These are phyloP conservation scores for Gastrodia elata DNA, from an alignment of 106 monocot species.

Conservation along the genomic window DNA sequence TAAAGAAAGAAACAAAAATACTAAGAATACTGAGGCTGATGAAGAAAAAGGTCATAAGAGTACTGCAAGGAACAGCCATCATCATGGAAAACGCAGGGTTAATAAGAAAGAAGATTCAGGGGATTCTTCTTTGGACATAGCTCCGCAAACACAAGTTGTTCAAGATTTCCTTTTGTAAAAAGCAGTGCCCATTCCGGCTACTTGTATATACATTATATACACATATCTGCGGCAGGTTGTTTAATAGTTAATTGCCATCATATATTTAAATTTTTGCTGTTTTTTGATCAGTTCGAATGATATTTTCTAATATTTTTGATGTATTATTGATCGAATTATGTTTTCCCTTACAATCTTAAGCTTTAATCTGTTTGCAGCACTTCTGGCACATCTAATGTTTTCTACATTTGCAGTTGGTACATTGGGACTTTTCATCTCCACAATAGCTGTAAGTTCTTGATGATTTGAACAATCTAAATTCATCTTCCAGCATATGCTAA, in stretches of 20 bases:
- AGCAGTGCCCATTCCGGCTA: background rate
- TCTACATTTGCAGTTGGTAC: background rate
- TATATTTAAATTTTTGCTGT: background rate
- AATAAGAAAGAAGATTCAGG: slow-evolving; percentile 39
- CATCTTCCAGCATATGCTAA: too few species aligned
- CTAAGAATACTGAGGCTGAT: slow-evolving; percentile 23
- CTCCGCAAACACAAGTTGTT: slow-evolving; percentile 39
- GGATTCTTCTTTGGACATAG: slow-evolving; percentile 20
- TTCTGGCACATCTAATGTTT: background rate
- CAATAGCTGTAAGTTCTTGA: background rate
- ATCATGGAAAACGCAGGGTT: slow-evolving; percentile 39
- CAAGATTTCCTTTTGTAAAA: slow-evolving; percentile 82
- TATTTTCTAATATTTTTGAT: background rate
- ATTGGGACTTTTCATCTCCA: background rate
- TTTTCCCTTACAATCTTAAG: background rate
- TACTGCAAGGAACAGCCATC: slow-evolving; percentile 27
- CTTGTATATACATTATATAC: slow-evolving; percentile 1
- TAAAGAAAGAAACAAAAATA: slow-evolving; percentile 34
- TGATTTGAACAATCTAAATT: too few species aligned
- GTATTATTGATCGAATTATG: background rate
- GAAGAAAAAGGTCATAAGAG: slow-evolving; percentile 34
- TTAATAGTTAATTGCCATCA: background rate
- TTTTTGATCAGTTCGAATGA: background rate
- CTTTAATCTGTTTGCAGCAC: background rate
- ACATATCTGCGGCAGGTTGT: slow-evolving; percentile 5